Evolutionary conservation across 2,329 filamentous ascomycete species (phyloP), one percentile per base, ranked within the genome.

Genomic region (Nannizziopsis barbatae): DNA sequence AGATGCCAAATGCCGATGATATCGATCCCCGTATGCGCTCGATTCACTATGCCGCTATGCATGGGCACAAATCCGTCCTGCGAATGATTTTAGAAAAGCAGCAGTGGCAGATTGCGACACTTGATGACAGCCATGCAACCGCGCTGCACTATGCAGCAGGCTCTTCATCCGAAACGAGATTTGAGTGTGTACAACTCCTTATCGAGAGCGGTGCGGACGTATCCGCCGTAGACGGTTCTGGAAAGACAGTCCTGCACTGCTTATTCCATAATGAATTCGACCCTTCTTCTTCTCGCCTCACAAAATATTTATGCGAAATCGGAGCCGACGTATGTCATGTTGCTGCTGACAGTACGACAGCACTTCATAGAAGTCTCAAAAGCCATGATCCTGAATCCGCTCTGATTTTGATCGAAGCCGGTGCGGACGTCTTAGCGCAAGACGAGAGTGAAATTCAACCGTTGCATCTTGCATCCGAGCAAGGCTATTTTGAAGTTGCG

Each of bases 91-190:
- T 47, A 12, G n/a, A 41, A 14, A 32, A 33, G 30, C 37, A 42
- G 10, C 20, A 17, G 35, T 40, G 36, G 45, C 37, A 41, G 11
- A 18, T 47, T 9, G 33, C 30, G 14, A 35, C 38, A 6, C 14
- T 12, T 2, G 32, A 37, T 32, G 9, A 15, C 2, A 14, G 8
- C 12, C 22, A n/a, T 11, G 10, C 18, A 12, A 39, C 40, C 4
- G 38, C 35, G 11, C 35, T 49, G 33, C 41, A 43, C n/a, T 38
- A 49, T 49, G 47, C 47, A 15, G n/a, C 35, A 2, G 6, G 14
- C 9, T 46, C 36, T 20, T 20, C 27, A 18, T 33, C 44, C 11
- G 5, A 46, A n/a, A 18, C 22, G 9, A 46, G 10, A 12, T 22
- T 40, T 12, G 18, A 38, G 14, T 40, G 44, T 18, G 35, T 44